Evolutionary conservation across 805 yeast genomes (phyloP), one percentile per base, ranked within the genome.

Genomic region (Candida ipomoeae): DNA sequence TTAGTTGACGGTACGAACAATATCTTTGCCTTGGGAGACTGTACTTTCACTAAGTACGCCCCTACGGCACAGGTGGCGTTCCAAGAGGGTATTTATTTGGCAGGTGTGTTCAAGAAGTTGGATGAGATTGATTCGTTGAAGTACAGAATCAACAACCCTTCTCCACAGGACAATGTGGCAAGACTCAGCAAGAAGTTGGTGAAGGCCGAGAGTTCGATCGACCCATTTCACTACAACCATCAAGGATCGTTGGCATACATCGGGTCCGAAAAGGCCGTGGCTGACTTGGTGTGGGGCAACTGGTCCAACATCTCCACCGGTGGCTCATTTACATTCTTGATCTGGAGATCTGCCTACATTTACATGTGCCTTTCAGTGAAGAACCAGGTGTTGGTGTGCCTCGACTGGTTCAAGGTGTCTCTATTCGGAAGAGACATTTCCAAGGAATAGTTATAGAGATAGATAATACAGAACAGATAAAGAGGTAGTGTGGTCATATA

Each of bases 31-130:
- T 73, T 91, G 51, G 98, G 98, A 67, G 98, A 91, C 74, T 91
- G 97, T 74, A 88, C 97, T 36, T 83, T 86, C 68, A 87, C 94
- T 56, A 88, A 88, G 66, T 83, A 82, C 60, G 94, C 96, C 40
- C 97, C 97, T 60, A 91, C 98, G 55, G 98, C 97, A 23, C 97
- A 91, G 78, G 97, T 90, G 49, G 98, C 98, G 39, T 83, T 89
- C 73, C 97, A 91, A 77, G 89, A 91, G 72, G 97, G 97, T 67
- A 75, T 78, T 50, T 91, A 81, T 71, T 79, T 91, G 58, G 94
- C 91, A 50, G 73, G 75, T 33, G 81, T 83, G 57, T 85, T 91
- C 68, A 79, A 80, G 65, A 84, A 78, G 59, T 70, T 83, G 61
- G 75, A 84, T 59, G 80, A 80, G 59, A 74, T 84, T 51, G 90